Evolutionary conservation across 2,329 filamentous ascomycete genomes (phyloP).

Genomic region (Verticillium dahliae): DNA sequence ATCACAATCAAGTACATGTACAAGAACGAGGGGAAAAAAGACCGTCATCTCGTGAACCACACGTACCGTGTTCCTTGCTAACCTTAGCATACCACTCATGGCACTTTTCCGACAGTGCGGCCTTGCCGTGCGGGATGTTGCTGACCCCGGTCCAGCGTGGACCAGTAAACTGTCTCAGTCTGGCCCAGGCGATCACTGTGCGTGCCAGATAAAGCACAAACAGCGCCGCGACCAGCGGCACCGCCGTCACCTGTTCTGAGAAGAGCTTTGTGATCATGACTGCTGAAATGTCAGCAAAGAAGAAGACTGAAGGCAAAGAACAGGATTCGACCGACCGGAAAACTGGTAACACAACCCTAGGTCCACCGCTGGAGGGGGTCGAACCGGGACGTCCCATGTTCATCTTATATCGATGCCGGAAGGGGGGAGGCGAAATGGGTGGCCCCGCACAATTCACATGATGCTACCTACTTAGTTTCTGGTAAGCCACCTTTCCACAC

Average conservation of each 20-base stretch:
- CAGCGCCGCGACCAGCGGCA: not conserved
- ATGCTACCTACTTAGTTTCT: not conserved
- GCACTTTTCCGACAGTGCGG: conserved; percentile 12
- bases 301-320: not conserved
- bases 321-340: not conserved
- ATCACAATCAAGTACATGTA: no score
- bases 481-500: not conserved
- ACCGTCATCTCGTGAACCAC: conserved; percentile 8
- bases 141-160: conserved; percentile 14
- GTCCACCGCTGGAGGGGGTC: not conserved
- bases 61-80: conserved; percentile 19
- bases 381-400: not conserved
- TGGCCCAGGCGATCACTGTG: not conserved
- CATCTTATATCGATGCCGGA: not conserved
- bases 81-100: conserved; percentile 19
- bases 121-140: conserved; percentile 16
- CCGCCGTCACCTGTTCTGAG: not conserved
- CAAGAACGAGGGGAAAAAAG: no score
- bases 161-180: conserved; percentile 16
- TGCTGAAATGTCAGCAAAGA: not conserved
- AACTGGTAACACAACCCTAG: not conserved
- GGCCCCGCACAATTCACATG: not conserved
- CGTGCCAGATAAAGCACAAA: not conserved
- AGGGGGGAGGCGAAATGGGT: not conserved
- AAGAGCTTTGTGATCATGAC: not conserved